phyloP scores from a whole-genome alignment of 1,139 yeast species.

The Suhomyces choctaworum region DNA sequence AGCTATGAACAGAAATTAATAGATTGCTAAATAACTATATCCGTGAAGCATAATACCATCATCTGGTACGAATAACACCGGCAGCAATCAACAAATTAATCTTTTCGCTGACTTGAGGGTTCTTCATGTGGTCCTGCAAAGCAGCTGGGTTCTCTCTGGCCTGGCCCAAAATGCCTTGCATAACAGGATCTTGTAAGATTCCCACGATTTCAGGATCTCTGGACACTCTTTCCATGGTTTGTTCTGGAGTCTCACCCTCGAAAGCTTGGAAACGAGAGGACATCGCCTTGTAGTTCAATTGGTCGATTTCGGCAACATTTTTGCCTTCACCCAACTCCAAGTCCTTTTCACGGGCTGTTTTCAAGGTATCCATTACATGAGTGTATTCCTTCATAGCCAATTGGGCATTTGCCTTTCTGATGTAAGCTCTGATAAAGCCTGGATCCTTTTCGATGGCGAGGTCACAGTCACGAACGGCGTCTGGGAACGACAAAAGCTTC shows the following conservation, averaged over 20 bases:
- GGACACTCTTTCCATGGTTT: conserved; percentile 86
- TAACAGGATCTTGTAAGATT: conserved; percentile 92
- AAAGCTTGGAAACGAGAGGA: conserved; percentile 75
- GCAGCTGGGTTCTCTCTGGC: conserved; percentile 97
- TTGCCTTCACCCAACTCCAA: conserved; percentile 55
- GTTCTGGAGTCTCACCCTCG: conserved; percentile 93
- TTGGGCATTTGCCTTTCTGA: conserved; percentile 94
- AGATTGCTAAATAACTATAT: no score
- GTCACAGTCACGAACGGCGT: conserved; percentile 91
- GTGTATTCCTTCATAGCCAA: conserved; percentile 87
- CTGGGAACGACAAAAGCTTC: conserved; percentile 95
- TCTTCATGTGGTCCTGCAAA: conserved; percentile 94
- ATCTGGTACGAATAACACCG: conserved; percentile 94
- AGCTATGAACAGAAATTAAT: no score
- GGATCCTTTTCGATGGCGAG: conserved; percentile 88
- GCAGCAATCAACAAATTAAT: conserved; percentile 91
- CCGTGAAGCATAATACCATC: no score
- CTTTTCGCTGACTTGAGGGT: conserved; percentile 89
- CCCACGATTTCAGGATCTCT: conserved; percentile 92
- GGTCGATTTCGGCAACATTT: conserved; percentile 77
- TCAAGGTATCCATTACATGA: conserved; percentile 78
- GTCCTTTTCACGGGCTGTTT: conserved; percentile 75
- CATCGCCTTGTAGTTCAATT: conserved; percentile 74
- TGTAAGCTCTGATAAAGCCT: conserved; percentile 86
- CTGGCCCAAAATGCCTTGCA: conserved; percentile 93